These are phyloP conservation scores for Sanguinoderma infundibulare DNA, from an alignment of 1,284 basidiomycete genomes.

Conservation along the genomic window DNA sequence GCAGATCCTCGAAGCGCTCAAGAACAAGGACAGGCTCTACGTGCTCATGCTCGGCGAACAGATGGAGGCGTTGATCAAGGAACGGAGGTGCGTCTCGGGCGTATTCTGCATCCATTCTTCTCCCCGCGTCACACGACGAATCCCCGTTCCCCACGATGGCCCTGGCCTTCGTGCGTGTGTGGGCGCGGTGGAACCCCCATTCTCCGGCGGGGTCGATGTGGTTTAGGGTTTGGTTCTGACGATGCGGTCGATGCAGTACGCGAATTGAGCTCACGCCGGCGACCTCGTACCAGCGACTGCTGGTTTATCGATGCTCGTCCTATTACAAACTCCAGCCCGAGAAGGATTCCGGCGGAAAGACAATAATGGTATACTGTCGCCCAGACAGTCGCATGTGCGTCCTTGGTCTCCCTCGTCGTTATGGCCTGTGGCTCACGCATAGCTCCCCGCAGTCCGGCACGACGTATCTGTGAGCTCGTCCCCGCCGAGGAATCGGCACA, in stretches of 20 bases:
- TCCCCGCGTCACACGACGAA: constrained; percentile 18
- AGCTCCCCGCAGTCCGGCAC: constrained; percentile 54
- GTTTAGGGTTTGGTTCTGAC: constrained; percentile 10
- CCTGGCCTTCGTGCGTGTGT: not conserved
- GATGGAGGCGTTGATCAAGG: constrained; percentile 78
- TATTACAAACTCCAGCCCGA: constrained; percentile 77
- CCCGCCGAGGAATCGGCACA: constrained; percentile 70
- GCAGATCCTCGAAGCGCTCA: constrained; percentile 82
- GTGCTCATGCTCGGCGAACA: constrained; percentile 82
- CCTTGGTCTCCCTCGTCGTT: not conserved
- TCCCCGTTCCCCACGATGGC: constrained; percentile 10
- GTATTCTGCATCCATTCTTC: constrained; percentile 3
- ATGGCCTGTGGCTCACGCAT: constrained; percentile 6
- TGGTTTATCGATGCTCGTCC: constrained; percentile 80
- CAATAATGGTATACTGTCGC: constrained; percentile 57
- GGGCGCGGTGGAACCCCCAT: not conserved
- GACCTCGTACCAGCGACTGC: constrained; percentile 80
- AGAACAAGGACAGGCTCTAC: constrained; percentile 83
- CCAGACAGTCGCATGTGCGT: constrained; percentile 76
- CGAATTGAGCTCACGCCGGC: constrained; percentile 67
- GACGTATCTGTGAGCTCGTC: constrained; percentile 76
- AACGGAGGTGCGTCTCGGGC: constrained; percentile 59
- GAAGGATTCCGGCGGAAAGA: constrained; percentile 64
- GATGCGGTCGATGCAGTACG: constrained; percentile 43
- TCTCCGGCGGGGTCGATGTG: not conserved